phyloP scores from a whole-genome alignment of 225 moss, liverwort and hornwort species.

The Sphagnum contortum region DNA sequence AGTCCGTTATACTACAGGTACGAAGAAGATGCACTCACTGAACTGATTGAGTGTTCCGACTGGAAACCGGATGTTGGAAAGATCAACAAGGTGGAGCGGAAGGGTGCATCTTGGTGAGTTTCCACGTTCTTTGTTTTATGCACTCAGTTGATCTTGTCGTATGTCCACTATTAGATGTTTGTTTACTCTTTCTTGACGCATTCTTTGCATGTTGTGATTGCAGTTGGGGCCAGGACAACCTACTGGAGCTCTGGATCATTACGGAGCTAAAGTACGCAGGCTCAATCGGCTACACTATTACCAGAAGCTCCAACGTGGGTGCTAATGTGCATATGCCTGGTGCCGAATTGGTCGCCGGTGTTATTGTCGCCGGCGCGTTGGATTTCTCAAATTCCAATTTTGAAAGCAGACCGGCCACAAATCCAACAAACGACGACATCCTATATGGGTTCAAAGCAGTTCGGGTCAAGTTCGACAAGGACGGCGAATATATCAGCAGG shows the following conservation, averaged over 20 bases:
- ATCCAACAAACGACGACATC: slow-evolving; percentile 6
- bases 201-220: not conserved
- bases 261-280: slow-evolving; percentile 19
- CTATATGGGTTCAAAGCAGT: slow-evolving; percentile 27
- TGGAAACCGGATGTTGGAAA: slow-evolving; percentile 17
- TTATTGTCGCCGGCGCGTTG: slow-evolving; percentile 11
- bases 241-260: slow-evolving; percentile 14
- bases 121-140: not conserved
- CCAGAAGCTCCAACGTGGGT: slow-evolving; percentile 2
- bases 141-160: not conserved
- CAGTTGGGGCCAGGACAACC: slow-evolving; percentile 5
- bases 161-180: not conserved
- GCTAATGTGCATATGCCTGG: slow-evolving; percentile 6
- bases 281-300: slow-evolving; percentile 6
- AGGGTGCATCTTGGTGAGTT: slow-evolving; percentile 10
- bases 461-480: slow-evolving; percentile 18
- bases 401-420: not conserved
- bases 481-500: slow-evolving; percentile 11
- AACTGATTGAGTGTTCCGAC: slow-evolving; percentile 2
- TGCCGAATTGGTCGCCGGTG: not conserved
- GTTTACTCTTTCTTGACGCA: too few relatives aligned
- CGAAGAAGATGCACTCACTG: slow-evolving; percentile 4
- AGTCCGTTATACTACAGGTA: slow-evolving; percentile 6
- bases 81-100: slow-evolving; percentile 9
- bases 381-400: slow-evolving; percentile 5